phyloP scores from a whole-genome alignment of 257 asterid species.

The Paraleonurus japonicus region DNA sequence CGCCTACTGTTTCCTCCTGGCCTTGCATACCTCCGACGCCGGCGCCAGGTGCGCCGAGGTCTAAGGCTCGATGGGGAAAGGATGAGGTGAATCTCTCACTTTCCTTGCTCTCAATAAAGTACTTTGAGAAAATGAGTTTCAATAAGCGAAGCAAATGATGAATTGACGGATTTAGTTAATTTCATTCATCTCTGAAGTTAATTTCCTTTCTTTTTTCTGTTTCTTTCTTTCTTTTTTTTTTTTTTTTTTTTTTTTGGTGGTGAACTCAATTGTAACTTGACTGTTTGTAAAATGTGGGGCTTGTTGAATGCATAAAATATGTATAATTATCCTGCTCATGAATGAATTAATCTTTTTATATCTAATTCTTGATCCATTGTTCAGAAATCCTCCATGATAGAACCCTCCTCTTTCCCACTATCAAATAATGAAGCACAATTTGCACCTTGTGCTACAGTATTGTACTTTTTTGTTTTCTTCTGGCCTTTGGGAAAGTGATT shows the following conservation, averaged over 20 bases:
- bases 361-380: background rate
- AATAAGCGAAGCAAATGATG: conserved; percentile 43
- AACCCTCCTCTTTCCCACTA: background rate
- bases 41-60: conserved; percentile 30
- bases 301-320: conserved; percentile 14
- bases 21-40: conserved; percentile 55
- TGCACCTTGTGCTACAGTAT: background rate
- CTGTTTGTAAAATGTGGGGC: conserved; percentile 25
- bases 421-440: background rate
- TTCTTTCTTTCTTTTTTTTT: too few relatives aligned
- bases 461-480: background rate
- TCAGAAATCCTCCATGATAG: background rate
- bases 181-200: conserved; percentile 18
- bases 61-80: conserved; percentile 86
- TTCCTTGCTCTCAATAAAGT: conserved; percentile 83
- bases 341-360: background rate
- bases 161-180: background rate
- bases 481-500: background rate
- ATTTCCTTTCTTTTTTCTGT: background rate
- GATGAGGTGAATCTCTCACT: conserved; percentile 92
- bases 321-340: conserved; percentile 18
- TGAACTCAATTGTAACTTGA: background rate
- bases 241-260: too few relatives aligned
- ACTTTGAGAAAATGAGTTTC: conserved; percentile 82
- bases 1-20: conserved; percentile 47